Percentiles rank a stretch among this genome's conserved stretches.
phyloP scores from a whole-genome alignment of 2,329 filamentous ascomycete genomes.

The Colletotrichum sp. region DNA sequence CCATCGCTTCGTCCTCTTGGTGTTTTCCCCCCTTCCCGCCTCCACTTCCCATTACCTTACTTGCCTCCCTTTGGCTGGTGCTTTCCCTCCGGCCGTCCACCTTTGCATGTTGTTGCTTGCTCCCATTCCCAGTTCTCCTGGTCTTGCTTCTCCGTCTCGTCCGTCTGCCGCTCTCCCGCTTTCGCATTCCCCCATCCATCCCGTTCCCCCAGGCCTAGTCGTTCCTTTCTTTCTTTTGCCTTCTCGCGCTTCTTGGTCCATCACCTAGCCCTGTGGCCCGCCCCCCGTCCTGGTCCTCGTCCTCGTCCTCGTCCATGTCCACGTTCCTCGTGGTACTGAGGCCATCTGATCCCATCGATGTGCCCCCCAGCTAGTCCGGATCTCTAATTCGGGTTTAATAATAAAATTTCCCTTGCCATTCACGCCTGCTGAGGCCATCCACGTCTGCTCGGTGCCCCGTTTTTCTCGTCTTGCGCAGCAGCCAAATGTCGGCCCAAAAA shows the following conservation, averaged over 20 bases:
- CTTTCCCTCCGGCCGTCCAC: conserved; percentile 17
- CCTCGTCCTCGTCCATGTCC: conserved; percentile 7
- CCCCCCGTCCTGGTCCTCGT: not conserved
- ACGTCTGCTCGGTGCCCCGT: conserved; percentile 44
- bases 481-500: conserved; percentile 39
- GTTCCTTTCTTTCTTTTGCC: not conserved
- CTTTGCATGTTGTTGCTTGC: conserved; percentile 25
- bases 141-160: not conserved
- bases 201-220: not conserved
- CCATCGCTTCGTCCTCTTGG: conserved; percentile 19
- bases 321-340: conserved; percentile 24
- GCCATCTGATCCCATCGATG: conserved; percentile 21
- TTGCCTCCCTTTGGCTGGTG: conserved; percentile 19
- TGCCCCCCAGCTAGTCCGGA: conserved; percentile 20
- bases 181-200: conserved; percentile 21
- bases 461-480: conserved; percentile 46
- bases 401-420: conserved; percentile 40
- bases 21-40: conserved; percentile 17
- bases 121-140: conserved; percentile 25
- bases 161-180: not conserved
- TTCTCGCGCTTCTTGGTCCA: conserved; percentile 1
- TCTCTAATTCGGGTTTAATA: conserved; percentile 28
- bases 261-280: not conserved
- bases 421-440: conserved; percentile 21
- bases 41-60: conserved; percentile 11